phyloP scores from a whole-genome alignment of 2,329 filamentous ascomycete species.

The Tolypocladium endophyticum region DNA sequence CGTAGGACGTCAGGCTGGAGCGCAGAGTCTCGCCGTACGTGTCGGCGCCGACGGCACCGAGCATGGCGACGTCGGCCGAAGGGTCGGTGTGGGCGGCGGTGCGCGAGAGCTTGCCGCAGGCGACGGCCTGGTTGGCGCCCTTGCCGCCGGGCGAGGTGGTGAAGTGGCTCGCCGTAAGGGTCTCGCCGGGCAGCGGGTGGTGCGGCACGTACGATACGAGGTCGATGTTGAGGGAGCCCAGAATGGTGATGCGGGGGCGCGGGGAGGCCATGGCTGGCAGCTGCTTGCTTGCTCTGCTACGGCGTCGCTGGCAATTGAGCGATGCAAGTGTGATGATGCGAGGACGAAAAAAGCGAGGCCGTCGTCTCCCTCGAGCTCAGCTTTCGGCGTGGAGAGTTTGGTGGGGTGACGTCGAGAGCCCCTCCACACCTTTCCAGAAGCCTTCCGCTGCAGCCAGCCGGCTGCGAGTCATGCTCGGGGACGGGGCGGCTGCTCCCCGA shows the following conservation, averaged over 20 bases:
- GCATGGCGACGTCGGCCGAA: slow-evolving; percentile 48
- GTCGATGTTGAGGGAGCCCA: slow-evolving; percentile 92
- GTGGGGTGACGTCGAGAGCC: background rate
- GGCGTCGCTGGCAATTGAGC: background rate
- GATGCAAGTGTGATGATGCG: background rate
- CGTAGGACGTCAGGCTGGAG: slow-evolving; percentile 46
- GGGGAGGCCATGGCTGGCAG: slow-evolving; percentile 2
- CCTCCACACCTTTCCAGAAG: background rate
- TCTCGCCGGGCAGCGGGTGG: slow-evolving; percentile 77
- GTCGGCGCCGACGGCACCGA: slow-evolving; percentile 63
- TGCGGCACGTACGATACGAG: slow-evolving; percentile 81
- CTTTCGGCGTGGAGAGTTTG: background rate
- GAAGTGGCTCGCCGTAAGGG: slow-evolving; percentile 69
- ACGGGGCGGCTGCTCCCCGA: background rate
- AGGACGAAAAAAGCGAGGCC: background rate
- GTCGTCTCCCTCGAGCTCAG: background rate
- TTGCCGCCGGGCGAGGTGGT: slow-evolving; percentile 80
- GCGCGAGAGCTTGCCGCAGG: slow-evolving; percentile 71
- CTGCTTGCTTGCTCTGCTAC: too few relatives aligned
- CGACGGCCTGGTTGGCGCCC: slow-evolving; percentile 90
- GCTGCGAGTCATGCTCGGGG: background rate
- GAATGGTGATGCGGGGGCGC: slow-evolving; percentile 57
- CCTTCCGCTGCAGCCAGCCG: background rate
- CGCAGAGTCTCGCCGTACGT: slow-evolving; percentile 53
- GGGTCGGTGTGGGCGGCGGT: slow-evolving; percentile 24